phyloP scores from a whole-genome alignment of 352 stramenopile genomes.

The Phytophthora uliginosa region DNA sequence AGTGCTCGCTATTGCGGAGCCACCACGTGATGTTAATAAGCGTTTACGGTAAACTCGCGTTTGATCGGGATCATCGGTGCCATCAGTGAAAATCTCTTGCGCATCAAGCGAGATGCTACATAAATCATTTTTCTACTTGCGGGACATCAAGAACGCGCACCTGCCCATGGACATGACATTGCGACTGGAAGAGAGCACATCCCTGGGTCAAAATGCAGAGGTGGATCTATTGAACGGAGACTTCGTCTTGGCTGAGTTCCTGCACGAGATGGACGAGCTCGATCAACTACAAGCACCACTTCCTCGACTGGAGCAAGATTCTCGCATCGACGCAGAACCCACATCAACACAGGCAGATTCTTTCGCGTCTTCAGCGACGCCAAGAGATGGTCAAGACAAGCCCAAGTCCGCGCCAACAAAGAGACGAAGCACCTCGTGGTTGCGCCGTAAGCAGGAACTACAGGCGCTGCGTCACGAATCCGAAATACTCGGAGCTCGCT shows the following conservation, averaged over 20 bases:
- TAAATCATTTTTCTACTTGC: constrained; percentile 25
- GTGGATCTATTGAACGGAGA: constrained; percentile 18
- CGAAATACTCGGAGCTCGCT: not conserved
- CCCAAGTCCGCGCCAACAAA: not conserved
- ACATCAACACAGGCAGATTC: not conserved
- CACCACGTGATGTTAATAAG: too few relatives aligned
- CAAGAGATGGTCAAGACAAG: constrained; percentile 1
- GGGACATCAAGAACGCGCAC: constrained; percentile 3
- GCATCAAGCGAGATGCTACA: not conserved
- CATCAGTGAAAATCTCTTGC: not conserved
- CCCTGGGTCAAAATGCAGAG: not conserved
- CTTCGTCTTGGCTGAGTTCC: constrained; percentile 12
- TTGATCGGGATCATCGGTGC: too few relatives aligned
- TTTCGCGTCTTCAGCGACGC: not conserved
- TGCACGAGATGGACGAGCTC: constrained; percentile 25
- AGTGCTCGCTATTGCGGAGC: too few relatives aligned
- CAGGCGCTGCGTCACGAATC: constrained; percentile 9
- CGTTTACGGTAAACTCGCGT: too few relatives aligned
- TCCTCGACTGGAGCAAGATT: not conserved
- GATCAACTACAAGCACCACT: not conserved
- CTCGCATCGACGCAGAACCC: not conserved
- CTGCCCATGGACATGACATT: not conserved
- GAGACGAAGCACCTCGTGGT: constrained; percentile 21
- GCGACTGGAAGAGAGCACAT: not conserved
- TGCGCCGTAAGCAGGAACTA: constrained; percentile 22